Percentiles rank a stretch among this genome's conserved stretches.
These are phyloP conservation scores for Selenicereus undatus DNA, from an alignment of 148 eudicot species.

Conservation along the genomic window DNA sequence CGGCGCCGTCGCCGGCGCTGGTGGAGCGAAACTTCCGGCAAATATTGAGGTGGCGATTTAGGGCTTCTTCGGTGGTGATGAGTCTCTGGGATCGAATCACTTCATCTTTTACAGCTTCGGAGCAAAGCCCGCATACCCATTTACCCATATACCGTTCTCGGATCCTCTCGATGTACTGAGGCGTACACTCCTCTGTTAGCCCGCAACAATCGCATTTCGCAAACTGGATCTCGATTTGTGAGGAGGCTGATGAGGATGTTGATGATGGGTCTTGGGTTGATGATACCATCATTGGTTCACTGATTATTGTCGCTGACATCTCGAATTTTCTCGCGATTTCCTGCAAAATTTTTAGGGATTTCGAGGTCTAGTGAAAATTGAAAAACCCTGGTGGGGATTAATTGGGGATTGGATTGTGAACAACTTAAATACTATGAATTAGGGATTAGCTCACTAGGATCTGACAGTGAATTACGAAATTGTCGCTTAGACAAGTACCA, in stretches of 20 bases:
- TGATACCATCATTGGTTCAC: conserved; percentile 15
- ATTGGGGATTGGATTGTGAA: neutral
- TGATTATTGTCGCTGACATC: conserved; percentile 15
- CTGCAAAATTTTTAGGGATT: neutral
- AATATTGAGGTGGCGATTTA: conserved; percentile 32
- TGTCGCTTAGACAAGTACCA: neutral
- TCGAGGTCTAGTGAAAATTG: no score
- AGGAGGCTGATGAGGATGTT: neutral
- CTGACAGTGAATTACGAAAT: neutral
- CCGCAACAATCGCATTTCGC: conserved; percentile 53
- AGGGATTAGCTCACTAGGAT: neutral
- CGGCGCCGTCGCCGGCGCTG: conserved; percentile 18
- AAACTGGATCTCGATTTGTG: conserved; percentile 21
- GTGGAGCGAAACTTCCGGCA: conserved; percentile 30
- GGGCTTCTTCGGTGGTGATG: conserved; percentile 41
- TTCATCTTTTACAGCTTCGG: conserved; percentile 58
- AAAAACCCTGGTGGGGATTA: no score
- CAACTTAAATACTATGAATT: neutral
- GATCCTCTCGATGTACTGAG: conserved; percentile 34
- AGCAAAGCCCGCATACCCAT: conserved; percentile 59
- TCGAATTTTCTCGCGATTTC: no score
- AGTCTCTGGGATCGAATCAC: conserved; percentile 27
- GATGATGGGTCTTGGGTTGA: conserved; percentile 2
- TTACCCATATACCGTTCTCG: conserved; percentile 38
- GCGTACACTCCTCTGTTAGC: conserved; percentile 56